Conservation (phyloP, 192 early-diverging fungal species). For the Gamsiella multidivaricata region DNA sequence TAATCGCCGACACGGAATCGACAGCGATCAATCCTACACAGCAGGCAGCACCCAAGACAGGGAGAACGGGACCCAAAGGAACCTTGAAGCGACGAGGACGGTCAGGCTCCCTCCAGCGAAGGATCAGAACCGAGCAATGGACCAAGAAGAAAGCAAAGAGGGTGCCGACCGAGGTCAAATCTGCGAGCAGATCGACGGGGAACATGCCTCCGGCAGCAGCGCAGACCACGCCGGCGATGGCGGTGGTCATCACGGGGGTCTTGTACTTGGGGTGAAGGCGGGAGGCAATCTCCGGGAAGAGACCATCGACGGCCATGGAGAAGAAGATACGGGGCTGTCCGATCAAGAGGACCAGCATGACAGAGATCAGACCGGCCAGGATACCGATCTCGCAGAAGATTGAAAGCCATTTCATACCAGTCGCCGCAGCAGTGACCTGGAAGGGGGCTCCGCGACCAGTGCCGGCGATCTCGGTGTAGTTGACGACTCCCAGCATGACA, state of each 20-base stretch:
- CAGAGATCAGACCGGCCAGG: slow-evolving; percentile 80
- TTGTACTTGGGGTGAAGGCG: slow-evolving; percentile 76
- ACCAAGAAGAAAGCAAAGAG: slow-evolving; percentile 89
- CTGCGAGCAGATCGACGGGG: slow-evolving; percentile 85
- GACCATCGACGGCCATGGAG: slow-evolving; percentile 92
- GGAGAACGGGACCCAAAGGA: slow-evolving; percentile 74
- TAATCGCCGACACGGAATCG: slow-evolving; percentile 73
- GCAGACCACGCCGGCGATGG: slow-evolving; percentile 72
- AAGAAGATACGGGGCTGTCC: slow-evolving; percentile 91
- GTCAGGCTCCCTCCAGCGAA: slow-evolving; percentile 78
- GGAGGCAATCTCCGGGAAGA: slow-evolving; percentile 78
- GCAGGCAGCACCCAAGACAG: slow-evolving; percentile 66
- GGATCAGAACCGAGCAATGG: slow-evolving; percentile 75
- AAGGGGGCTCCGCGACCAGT: slow-evolving; percentile 59
- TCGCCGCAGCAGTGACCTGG: slow-evolving; percentile 56
- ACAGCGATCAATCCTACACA: slow-evolving; percentile 74
- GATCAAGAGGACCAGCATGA: slow-evolving; percentile 79
- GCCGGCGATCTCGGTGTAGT: slow-evolving; percentile 62
- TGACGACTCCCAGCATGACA: slow-evolving; percentile 79
- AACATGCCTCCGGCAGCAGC: slow-evolving; percentile 78
- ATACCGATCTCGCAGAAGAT: slow-evolving; percentile 83
- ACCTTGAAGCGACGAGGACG: slow-evolving; percentile 75
- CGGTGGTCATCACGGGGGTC: slow-evolving; percentile 81
- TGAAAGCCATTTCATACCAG: slow-evolving; percentile 70
- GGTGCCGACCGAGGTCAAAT: slow-evolving; percentile 90